These are phyloP conservation scores for Sporothrix dimorphospora DNA, from an alignment of 2,329 filamentous ascomycete species.

Conservation along the genomic window DNA sequence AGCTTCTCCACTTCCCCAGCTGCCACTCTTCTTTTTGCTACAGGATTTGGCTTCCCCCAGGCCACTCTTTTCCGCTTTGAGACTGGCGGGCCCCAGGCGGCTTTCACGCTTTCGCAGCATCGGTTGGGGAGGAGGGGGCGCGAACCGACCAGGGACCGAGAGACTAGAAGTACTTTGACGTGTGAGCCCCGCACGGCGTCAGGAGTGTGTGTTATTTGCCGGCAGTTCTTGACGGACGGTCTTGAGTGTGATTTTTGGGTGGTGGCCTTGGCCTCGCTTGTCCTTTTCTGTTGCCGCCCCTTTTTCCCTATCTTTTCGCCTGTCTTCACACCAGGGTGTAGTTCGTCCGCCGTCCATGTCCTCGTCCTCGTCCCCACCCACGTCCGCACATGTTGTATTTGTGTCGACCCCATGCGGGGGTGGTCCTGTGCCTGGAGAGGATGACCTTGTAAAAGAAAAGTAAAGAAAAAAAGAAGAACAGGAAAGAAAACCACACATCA, in stretches of 20 bases:
- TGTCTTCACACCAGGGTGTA: not conserved
- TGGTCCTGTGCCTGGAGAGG: not conserved
- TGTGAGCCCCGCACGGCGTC: conserved; percentile 7
- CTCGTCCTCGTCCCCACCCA: not conserved
- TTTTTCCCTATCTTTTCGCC: not conserved
- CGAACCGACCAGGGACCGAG: not conserved
- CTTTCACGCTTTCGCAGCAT: not conserved
- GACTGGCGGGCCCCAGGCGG: not conserved
- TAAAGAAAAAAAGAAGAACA: not conserved
- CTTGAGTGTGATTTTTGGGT: not conserved
- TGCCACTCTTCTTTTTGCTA: not conserved
- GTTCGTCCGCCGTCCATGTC: not conserved
- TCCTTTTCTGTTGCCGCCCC: not conserved
- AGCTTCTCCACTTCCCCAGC: conserved; percentile 8
- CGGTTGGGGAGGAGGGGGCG: conserved; percentile 1
- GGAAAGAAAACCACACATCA: not conserved
- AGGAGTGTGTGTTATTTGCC: not conserved
- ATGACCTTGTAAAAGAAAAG: no score
- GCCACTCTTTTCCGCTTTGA: conserved; percentile 6
- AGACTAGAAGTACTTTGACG: not conserved
- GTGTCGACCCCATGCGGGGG: conserved; percentile 2
- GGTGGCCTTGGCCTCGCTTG: not conserved
- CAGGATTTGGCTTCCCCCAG: not conserved
- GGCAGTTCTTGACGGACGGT: not conserved
- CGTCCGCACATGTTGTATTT: not conserved